Percentiles rank a stretch among this genome's conserved stretches.
Conservation (phyloP, 805 yeast genomes). For the Yamadazyma kitorensis region DNA sequence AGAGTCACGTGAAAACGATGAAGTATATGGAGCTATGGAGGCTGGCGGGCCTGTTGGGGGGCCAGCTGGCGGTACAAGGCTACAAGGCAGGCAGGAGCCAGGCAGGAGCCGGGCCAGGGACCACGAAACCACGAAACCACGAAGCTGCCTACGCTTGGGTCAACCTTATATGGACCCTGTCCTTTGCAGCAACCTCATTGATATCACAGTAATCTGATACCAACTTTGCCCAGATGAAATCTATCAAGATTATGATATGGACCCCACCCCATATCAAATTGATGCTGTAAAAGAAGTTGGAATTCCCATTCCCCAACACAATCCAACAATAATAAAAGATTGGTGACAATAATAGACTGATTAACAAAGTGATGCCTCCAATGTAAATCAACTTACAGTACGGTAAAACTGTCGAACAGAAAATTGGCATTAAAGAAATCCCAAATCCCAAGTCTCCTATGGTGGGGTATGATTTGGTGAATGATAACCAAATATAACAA, state of each 20-base stretch:
- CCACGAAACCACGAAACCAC: too few relatives aligned
- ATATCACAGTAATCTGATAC: constrained; percentile 55
- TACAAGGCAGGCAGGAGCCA: too few relatives aligned
- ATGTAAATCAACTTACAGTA: constrained; percentile 46
- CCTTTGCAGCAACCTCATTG: constrained; percentile 32
- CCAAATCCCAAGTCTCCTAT: constrained; percentile 65
- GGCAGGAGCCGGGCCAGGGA: too few relatives aligned
- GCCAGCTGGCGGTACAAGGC: too few relatives aligned
- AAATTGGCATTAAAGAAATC: constrained; percentile 35
- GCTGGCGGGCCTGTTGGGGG: too few relatives aligned
- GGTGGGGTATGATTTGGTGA: constrained; percentile 84
- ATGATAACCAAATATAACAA: constrained; percentile 44
- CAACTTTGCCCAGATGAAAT: constrained; percentile 78
- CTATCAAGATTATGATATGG: constrained; percentile 64
- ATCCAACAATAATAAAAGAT: constrained; percentile 94
- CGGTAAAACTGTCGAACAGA: constrained; percentile 47
- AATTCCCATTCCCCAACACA: constrained; percentile 88
- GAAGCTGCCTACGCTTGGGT: constrained; percentile 11
- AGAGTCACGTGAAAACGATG: too few relatives aligned
- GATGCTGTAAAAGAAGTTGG: constrained; percentile 94
- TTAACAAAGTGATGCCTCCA: constrained; percentile 45
- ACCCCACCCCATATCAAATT: constrained; percentile 77
- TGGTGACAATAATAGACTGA: constrained; percentile 69
- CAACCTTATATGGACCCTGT: constrained; percentile 10
- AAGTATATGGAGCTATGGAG: too few relatives aligned